phyloP scores from a whole-genome alignment of 148 eudicot species.

The Camellia lanceoleosa region DNA sequence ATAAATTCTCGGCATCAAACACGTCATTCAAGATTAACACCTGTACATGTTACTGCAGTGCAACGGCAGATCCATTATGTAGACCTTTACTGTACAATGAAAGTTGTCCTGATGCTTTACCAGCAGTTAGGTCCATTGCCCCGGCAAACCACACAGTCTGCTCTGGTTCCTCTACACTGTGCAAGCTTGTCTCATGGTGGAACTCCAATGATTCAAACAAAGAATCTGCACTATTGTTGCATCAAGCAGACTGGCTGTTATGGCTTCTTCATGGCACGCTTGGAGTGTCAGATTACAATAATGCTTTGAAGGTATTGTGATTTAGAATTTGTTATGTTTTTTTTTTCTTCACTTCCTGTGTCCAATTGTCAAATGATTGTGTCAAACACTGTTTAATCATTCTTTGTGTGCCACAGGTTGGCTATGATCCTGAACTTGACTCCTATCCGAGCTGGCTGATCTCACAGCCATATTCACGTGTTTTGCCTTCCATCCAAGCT shows the following conservation, averaged over 20 bases:
- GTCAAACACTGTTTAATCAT: not conserved
- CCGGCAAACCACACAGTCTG: conserved; percentile 94
- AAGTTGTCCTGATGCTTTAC: conserved; percentile 82
- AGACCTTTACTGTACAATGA: conserved; percentile 81
- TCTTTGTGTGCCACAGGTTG: conserved; percentile 49
- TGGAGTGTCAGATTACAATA: conserved; percentile 95
- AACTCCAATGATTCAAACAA: conserved; percentile 43
- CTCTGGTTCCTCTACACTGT: conserved; percentile 81
- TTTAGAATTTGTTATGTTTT: not conserved
- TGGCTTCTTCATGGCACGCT: conserved; percentile 96
- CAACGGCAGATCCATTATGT: conserved; percentile 74
- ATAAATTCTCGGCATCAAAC: too few species aligned
- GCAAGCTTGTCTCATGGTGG: conserved; percentile 99
- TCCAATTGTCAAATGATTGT: not conserved
- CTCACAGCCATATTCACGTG: conserved; percentile 70
- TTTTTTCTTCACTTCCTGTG: not conserved
- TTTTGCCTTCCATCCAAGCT: conserved; percentile 67
- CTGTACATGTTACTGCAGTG: conserved; percentile 45
- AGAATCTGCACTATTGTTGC: conserved; percentile 67
- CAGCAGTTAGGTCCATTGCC: conserved; percentile 77
- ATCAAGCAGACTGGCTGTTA: conserved; percentile 95
- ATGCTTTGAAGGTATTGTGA: conserved; percentile 73
- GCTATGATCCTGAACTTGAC: conserved; percentile 88
- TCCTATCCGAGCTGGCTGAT: conserved; percentile 83
- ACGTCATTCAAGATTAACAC: not conserved